Evolutionary conservation across 2,329 filamentous ascomycete species (phyloP).

Genomic region (Fusarium tricinctum): DNA sequence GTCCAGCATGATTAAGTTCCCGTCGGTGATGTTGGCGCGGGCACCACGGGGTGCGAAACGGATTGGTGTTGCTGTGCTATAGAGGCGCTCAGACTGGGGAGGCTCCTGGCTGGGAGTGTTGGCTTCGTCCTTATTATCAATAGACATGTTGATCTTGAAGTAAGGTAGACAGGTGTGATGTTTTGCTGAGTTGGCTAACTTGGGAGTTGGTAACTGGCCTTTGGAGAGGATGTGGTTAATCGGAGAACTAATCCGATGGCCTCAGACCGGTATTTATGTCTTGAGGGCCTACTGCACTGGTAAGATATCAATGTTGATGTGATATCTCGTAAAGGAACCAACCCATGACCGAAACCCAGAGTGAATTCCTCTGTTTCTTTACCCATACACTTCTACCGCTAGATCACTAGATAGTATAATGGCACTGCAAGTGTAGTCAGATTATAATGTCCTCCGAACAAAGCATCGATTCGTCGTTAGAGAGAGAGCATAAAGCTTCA

Average conservation of each 20-base stretch:
- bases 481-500: not conserved
- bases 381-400: not conserved
- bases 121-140: not conserved
- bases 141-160: not conserved
- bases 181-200: not conserved
- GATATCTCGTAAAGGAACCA: not conserved
- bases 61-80: not conserved
- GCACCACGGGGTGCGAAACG: not conserved
- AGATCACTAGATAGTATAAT: not conserved
- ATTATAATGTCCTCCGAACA: not conserved
- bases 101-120: not conserved
- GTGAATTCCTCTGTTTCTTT: not conserved
- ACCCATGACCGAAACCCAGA: not conserved
- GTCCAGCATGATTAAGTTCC: not conserved
- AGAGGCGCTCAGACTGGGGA: not conserved
- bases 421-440: not conserved
- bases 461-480: not conserved
- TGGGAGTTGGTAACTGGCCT: not conserved
- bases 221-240: not conserved
- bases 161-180: not conserved
- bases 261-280: slow-evolving; percentile 7
- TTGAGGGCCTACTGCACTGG: not conserved
- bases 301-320: not conserved
- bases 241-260: not conserved
- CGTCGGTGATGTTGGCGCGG: too few species aligned